Evolutionary conservation across 441 rosid genomes (phyloP).

Genomic region (Croton setiger): DNA sequence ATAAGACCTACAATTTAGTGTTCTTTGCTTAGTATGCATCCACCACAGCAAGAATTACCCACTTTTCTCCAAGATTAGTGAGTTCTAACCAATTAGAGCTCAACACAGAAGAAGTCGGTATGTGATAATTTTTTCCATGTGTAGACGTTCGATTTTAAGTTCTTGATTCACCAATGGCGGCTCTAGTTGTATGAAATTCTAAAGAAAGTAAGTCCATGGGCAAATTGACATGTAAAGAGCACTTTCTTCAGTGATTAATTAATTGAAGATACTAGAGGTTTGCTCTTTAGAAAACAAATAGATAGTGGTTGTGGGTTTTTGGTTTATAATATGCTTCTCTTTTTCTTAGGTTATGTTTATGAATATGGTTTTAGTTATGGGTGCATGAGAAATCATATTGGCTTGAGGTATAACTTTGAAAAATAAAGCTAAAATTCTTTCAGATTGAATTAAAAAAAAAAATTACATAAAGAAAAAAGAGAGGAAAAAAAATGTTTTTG

Average conservation of each 20-base stretch:
- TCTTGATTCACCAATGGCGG: slow-evolving; percentile 1
- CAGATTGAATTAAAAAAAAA: too few species aligned
- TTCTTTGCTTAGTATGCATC: slow-evolving; percentile 19
- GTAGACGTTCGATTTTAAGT: neutral
- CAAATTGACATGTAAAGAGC: slow-evolving; percentile 6
- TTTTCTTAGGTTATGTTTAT: too few species aligned
- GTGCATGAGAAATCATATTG: too few species aligned
- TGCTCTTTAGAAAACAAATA: too few species aligned
- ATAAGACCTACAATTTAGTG: neutral
- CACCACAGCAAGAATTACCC: slow-evolving; percentile 3
- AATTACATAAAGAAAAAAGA: too few species aligned
- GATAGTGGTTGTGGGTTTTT: too few species aligned
- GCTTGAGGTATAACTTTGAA: too few species aligned
- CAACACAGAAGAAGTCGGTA: neutral
- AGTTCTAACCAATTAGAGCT: neutral
- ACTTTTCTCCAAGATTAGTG: slow-evolving; percentile 7
- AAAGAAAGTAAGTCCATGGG: neutral
- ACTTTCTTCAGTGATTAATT: neutral
- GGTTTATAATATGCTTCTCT: too few species aligned
- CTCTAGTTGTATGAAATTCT: neutral
- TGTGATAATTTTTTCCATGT: neutral
- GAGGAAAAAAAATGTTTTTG: too few species aligned
- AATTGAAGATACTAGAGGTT: neutral
- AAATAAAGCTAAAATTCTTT: too few species aligned
- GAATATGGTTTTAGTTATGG: too few species aligned